phyloP scores from a whole-genome alignment of 495 filamentous ascomycete genomes.

The Darksidea phi region DNA sequence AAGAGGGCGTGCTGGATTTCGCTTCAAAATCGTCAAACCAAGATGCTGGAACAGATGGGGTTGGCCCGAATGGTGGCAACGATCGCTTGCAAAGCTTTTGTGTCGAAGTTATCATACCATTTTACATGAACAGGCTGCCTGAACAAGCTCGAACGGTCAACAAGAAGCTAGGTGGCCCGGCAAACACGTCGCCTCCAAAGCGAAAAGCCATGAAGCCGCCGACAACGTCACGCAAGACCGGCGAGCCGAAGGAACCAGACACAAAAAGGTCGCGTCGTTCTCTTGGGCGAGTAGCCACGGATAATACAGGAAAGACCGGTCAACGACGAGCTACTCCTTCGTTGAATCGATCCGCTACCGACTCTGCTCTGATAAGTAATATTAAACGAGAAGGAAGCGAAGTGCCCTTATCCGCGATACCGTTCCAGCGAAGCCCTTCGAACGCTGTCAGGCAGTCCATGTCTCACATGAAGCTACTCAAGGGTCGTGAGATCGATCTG shows the following conservation, averaged over 20 bases:
- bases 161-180: conserved; percentile 80
- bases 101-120: conserved; percentile 88
- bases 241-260: conserved; percentile 54
- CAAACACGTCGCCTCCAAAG: conserved; percentile 61
- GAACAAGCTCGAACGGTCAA: conserved; percentile 76
- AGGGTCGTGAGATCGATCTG: conserved; percentile 68
- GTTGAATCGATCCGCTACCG: conserved; percentile 69
- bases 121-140: conserved; percentile 82
- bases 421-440: conserved; percentile 41
- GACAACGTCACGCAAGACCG: conserved; percentile 46
- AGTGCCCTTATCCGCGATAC: conserved; percentile 54
- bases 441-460: conserved; percentile 39
- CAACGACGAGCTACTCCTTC: conserved; percentile 40
- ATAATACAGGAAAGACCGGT: conserved; percentile 48
- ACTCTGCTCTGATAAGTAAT: conserved; percentile 50
- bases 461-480: conserved; percentile 51
- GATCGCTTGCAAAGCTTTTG: conserved; percentile 76
- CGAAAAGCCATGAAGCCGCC: conserved; percentile 48
- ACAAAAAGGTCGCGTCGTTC: conserved; percentile 56
- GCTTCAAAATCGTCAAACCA: conserved; percentile 12
- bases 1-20: conserved; percentile 46
- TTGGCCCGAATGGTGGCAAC: conserved; percentile 30
- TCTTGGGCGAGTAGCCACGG: conserved; percentile 70
- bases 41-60: conserved; percentile 23
- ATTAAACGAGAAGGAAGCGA: conserved; percentile 68